These are phyloP conservation scores for Fusarium sp. DNA, from an alignment of 2,329 filamentous ascomycete genomes.

Conservation along the genomic window DNA sequence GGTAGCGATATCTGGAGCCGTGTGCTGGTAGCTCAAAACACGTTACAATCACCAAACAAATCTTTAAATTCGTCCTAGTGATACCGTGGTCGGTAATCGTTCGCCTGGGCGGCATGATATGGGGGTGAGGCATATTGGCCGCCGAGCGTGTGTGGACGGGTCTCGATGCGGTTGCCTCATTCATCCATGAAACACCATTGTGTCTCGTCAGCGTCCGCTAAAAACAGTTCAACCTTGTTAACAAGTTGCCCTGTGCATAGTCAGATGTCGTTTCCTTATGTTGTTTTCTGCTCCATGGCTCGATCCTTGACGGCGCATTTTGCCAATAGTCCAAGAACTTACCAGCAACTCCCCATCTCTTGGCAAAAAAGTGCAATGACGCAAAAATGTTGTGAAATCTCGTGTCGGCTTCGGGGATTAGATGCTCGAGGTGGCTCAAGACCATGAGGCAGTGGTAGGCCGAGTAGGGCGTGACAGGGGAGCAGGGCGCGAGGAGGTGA, in stretches of 20 bases:
- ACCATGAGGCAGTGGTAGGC: conserved; percentile 51
- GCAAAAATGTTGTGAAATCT: conserved; percentile 50
- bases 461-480: conserved; percentile 49
- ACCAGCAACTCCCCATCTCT: conserved; percentile 51
- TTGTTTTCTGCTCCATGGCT: not conserved
- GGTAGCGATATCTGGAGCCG: not conserved
- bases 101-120: not conserved
- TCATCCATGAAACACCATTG: conserved; percentile 42
- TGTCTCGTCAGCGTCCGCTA: conserved; percentile 41
- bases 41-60: not conserved
- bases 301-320: conserved; percentile 1
- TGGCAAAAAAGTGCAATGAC: conserved; percentile 50
- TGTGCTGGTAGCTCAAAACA: not conserved
- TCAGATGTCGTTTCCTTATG: conserved; percentile 17
- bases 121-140: not conserved
- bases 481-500: conserved; percentile 48
- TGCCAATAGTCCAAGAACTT: conserved; percentile 24
- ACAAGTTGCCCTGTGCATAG: conserved; percentile 43
- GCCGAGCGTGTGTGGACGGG: not conserved
- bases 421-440: conserved; percentile 48
- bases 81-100: not conserved
- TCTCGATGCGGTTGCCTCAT: conserved; percentile 3
- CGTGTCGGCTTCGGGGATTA: conserved; percentile 48
- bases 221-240: conserved; percentile 42
- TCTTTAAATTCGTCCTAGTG: not conserved